Percentiles rank a stretch among this genome's conserved stretches.
These are phyloP conservation scores for Megacollybia marginata DNA, from an alignment of 768 basidiomycete genomes.

Conservation along the genomic window DNA sequence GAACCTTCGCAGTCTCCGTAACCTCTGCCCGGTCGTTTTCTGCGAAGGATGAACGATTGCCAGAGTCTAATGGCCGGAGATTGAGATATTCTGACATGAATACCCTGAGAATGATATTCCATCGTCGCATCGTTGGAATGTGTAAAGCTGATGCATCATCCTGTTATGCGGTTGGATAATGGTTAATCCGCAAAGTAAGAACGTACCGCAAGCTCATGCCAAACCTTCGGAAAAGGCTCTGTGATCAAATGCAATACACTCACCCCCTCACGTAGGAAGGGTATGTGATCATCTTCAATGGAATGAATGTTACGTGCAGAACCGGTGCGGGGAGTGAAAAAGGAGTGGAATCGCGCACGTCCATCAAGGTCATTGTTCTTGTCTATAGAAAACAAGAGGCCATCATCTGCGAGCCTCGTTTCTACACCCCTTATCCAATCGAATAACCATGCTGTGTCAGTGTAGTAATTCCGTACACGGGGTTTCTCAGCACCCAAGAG, in stretches of 20 bases:
- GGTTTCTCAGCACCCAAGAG: conserved; percentile 79
- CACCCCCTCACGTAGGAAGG: conserved; percentile 79
- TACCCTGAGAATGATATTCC: conserved; percentile 84
- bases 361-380: conserved; percentile 37
- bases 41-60: neutral
- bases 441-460: conserved; percentile 91
- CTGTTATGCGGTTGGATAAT: conserved; percentile 27
- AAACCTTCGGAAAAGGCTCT: conserved; percentile 82
- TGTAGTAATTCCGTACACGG: conserved; percentile 70
- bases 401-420: conserved; percentile 54
- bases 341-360: conserved; percentile 43
- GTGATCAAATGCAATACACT: conserved; percentile 87
- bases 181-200: neutral
- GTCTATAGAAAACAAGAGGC: conserved; percentile 46
- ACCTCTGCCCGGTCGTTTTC: too few species aligned
- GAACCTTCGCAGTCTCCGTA: too few species aligned
- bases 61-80: conserved; percentile 33
- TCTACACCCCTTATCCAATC: conserved; percentile 73
- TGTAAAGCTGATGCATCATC: conserved; percentile 88
- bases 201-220: conserved; percentile 75
- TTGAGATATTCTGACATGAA: conserved; percentile 89
- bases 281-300: conserved; percentile 91
- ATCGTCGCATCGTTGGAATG: conserved; percentile 76
- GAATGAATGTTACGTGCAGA: conserved; percentile 38
- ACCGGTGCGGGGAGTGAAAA: conserved; percentile 50